Evolutionary conservation across 305 asterid genomes (phyloP).

Genomic region (Nicotiana rustica): DNA sequence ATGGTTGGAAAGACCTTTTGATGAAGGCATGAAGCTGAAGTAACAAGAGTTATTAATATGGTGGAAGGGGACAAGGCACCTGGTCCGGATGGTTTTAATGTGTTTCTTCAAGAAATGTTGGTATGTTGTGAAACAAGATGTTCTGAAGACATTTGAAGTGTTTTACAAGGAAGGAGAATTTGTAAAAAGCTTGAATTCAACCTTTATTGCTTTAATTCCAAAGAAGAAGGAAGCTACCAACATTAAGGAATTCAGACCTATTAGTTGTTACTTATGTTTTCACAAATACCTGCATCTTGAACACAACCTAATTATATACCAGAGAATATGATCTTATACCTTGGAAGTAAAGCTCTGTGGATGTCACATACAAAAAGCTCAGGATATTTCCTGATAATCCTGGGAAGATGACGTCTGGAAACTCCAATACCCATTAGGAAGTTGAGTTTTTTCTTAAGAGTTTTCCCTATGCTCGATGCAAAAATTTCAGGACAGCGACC

Average conservation of each 20-base stretch:
- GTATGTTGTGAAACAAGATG: neutral
- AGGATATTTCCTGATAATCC: slow-evolving; percentile 84
- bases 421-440: slow-evolving; percentile 75
- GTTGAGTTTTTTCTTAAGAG: slow-evolving; percentile 71
- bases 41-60: neutral
- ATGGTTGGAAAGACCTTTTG: neutral
- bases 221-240: neutral
- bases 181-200: neutral
- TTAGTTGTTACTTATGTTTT: slow-evolving; percentile 10
- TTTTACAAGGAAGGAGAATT: neutral
- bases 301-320: neutral
- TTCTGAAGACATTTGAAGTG: neutral
- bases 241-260: neutral
- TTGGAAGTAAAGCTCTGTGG: slow-evolving; percentile 74
- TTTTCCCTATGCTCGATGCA: slow-evolving; percentile 65
- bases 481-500: slow-evolving; percentile 89
- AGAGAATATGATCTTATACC: slow-evolving; percentile 56
- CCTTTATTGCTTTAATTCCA: neutral
- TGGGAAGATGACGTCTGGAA: slow-evolving; percentile 63
- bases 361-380: slow-evolving; percentile 82
- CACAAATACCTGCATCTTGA: neutral
- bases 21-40: neutral
- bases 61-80: neutral
- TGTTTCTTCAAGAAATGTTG: neutral
- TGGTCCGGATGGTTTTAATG: neutral